Percentiles rank a stretch among this genome's conserved stretches.
These are phyloP conservation scores for Straminergon stramineum DNA, from an alignment of 225 moss, liverwort and hornwort genomes.

Conservation along the genomic window DNA sequence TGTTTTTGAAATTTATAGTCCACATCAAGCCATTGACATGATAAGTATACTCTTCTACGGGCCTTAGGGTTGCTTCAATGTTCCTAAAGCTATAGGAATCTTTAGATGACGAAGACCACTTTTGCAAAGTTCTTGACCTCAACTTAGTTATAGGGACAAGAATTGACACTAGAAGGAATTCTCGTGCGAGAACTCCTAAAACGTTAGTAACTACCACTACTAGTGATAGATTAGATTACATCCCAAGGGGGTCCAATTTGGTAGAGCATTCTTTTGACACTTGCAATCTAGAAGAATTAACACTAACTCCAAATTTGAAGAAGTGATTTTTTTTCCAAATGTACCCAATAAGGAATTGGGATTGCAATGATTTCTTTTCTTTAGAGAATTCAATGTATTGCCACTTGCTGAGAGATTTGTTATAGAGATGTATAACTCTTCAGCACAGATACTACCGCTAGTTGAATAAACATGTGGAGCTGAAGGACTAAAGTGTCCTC, in stretches of 20 bases:
- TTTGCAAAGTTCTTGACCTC: background rate
- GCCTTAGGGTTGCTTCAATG: rapidly evolving
- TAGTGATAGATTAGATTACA: background rate
- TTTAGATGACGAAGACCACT: rapidly evolving
- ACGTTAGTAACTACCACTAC: rapidly evolving
- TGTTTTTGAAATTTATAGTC: rapidly evolving
- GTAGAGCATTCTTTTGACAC: background rate
- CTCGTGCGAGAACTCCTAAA: background rate
- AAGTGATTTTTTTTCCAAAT: rapidly evolving
- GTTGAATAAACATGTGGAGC: rapidly evolving
- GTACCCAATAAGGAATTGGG: background rate
- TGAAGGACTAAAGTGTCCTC: background rate
- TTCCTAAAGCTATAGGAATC: rapidly evolving
- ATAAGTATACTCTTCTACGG: rapidly evolving
- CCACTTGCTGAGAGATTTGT: rapidly evolving
- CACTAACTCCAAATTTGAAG: background rate
- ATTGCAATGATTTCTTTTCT: background rate
- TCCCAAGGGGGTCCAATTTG: background rate
- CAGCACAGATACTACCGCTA: rapidly evolving
- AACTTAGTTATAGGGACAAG: rapidly evolving
- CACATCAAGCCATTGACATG: background rate
- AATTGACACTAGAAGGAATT: too few species aligned
- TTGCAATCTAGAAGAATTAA: background rate
- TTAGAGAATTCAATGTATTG: rapidly evolving
- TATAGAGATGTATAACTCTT: background rate